Base-by-base conservation (phyloP, 768 basidiomycete genomes). In the Pulveroboletus sp. region DNA sequence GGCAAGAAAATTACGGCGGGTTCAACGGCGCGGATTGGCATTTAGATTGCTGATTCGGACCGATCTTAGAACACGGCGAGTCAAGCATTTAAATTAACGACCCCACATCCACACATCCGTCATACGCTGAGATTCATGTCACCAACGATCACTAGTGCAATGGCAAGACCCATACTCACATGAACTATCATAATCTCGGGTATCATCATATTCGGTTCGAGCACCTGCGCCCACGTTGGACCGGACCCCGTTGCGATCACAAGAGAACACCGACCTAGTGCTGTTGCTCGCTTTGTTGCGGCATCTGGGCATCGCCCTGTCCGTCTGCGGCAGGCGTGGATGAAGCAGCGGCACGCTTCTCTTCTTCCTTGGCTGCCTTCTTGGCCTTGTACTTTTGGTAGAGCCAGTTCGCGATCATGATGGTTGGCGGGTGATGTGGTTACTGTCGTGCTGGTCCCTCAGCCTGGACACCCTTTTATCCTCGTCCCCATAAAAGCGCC, bases 371-470 rank as follows among this genome's bases (percentile, higher is more conserved):
- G 40, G 49, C 53, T 21, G 47, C 45, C 40, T 53, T 62, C 36
- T 52, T 63, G 16, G 46, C 50, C 43, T 61, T 61, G 59, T 66
- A 64, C 53, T 62, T 64, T 24, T 64, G 55, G 43, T 53, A 64
- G 23, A 33, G 52, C 43, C 38, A 54, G 10, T 21, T 1, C 19
- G 62, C 13, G 0, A 64, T 0, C 61, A 25, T 27, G 37, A 53
- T 63, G 47, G 19, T 48, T 27, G 23, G 33, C 20, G 33, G 6
- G 32, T 10, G 39, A 20, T 16, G 42, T 20, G 35, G 35, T 20
- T 10, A 11, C 17, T 2, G 17, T 19, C 10, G 19, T 20, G n/a
- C n/a, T n/a, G n/a, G n/a, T n/a, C n/a, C n/a, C n/a, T n/a, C n/a
- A n/a, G n/a, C n/a, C 7, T 36, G 35, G 19, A 17, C 6, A 36